phyloP scores from a whole-genome alignment of 2,329 filamentous ascomycete species.

The Fusarium algeriense region DNA sequence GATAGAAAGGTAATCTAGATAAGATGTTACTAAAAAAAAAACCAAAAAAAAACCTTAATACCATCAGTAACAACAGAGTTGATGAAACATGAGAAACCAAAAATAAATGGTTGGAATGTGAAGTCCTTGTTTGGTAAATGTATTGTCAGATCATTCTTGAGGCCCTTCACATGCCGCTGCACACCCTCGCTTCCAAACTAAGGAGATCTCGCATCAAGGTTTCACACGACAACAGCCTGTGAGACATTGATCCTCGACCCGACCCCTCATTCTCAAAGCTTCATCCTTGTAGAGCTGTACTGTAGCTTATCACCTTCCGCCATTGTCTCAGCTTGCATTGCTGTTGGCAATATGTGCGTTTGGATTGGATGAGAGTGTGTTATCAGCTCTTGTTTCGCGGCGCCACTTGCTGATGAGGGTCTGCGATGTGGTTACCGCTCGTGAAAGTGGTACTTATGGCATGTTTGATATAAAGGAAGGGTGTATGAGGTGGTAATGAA shows the following conservation, averaged over 20 bases:
- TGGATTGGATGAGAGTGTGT: background rate
- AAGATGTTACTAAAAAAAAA: too few relatives aligned
- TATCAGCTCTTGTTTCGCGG: background rate
- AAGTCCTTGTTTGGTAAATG: accelerated
- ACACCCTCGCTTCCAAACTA: background rate
- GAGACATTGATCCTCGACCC: slow-evolving; percentile 15
- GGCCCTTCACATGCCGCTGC: background rate
- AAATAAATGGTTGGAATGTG: background rate
- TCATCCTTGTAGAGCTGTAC: background rate
- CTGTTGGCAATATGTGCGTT: background rate
- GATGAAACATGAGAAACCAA: background rate
- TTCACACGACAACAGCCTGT: background rate
- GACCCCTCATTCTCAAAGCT: slow-evolving; percentile 7
- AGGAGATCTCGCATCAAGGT: slow-evolving; percentile 14
- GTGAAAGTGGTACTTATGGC: background rate
- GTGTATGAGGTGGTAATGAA: background rate
- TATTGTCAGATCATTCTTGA: background rate
- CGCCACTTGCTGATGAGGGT: slow-evolving; percentile 23
- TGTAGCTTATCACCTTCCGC: background rate
- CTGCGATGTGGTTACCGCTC: background rate
- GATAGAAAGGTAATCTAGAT: background rate
- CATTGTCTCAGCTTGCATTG: background rate
- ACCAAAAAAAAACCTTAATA: background rate
- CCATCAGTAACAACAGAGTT: background rate
- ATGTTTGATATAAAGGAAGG: slow-evolving; percentile 27